Evolutionary conservation across 176 grass and related monocot species (phyloP).

Genomic region (Carex littledalei): DNA sequence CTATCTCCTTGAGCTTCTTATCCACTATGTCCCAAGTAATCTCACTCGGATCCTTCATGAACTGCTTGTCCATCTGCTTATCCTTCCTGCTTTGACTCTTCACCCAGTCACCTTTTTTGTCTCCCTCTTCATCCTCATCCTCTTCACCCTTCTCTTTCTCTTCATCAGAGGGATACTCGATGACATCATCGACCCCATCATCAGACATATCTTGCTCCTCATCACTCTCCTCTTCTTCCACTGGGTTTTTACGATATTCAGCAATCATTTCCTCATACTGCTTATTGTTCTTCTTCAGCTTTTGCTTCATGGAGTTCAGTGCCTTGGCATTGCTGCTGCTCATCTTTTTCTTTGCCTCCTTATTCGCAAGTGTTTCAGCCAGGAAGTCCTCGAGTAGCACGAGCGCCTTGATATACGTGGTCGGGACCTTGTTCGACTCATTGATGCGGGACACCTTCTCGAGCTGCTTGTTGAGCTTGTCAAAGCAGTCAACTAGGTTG

Average conservation of each 20-base stretch:
- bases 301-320: conserved; percentile 79
- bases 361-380: conserved; percentile 81
- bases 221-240: conserved; percentile 52
- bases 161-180: conserved; percentile 56
- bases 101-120: conserved; percentile 43
- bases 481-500: conserved; percentile 81
- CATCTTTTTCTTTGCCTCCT: conserved; percentile 98
- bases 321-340: conserved; percentile 91
- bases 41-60: conserved; percentile 90
- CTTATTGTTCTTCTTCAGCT: conserved; percentile 98
- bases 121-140: conserved; percentile 27
- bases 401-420: conserved; percentile 76
- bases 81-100: conserved; percentile 48
- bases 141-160: conserved; percentile 33
- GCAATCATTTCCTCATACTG: conserved; percentile 70
- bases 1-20: conserved; percentile 89
- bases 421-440: conserved; percentile 69
- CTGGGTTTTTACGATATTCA: conserved; percentile 55
- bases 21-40: conserved; percentile 93
- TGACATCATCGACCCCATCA: conserved; percentile 34
- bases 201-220: conserved; percentile 19
- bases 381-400: conserved; percentile 89
- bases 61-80: conserved; percentile 76
- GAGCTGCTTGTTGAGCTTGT: conserved; percentile 94
- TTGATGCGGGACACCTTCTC: conserved; percentile 88